These are phyloP conservation scores for Elsinoe perseae DNA, from an alignment of 2,329 filamentous ascomycete genomes.

Conservation along the genomic window DNA sequence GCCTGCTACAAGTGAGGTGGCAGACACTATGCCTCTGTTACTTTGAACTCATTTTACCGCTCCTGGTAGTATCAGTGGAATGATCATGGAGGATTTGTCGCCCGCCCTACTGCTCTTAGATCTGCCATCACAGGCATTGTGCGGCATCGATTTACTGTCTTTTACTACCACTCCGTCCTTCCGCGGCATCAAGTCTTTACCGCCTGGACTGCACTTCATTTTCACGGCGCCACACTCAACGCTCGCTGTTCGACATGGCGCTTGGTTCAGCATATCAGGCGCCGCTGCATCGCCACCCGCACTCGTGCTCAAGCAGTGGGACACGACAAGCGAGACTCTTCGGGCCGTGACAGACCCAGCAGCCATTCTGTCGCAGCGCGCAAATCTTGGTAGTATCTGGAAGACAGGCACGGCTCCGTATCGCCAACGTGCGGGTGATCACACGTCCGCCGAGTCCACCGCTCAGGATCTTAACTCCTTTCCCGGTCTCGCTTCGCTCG, in stretches of 20 bases:
- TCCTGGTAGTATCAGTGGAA: not conserved
- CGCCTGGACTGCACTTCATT: conserved; percentile 52
- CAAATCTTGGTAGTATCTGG: conserved; percentile 51
- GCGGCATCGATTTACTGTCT: conserved; percentile 51
- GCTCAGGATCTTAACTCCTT: not conserved
- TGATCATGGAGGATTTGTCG: conserved; percentile 17
- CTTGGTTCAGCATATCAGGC: conserved; percentile 49
- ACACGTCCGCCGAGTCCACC: conserved; percentile 18
- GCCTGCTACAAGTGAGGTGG: too few species aligned
- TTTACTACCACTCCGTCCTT: conserved; percentile 57
- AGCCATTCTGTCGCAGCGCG: conserved; percentile 43
- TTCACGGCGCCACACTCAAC: conserved; percentile 53
- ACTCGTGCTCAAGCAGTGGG: conserved; percentile 53
- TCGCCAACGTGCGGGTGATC: conserved; percentile 34
- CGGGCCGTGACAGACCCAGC: conserved; percentile 35
- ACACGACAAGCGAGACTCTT: conserved; percentile 40
- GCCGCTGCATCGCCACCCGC: conserved; percentile 24
- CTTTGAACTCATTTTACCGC: too few species aligned
- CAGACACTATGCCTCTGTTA: too few species aligned
- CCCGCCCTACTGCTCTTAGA: conserved; percentile 36
- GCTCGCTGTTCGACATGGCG: conserved; percentile 53
- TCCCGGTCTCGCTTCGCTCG: conserved; percentile 20
- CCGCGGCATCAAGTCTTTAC: conserved; percentile 52
- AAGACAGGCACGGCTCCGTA: conserved; percentile 44
- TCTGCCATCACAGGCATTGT: conserved; percentile 39